Evolutionary conservation across 768 basidiomycete genomes (phyloP).

Genomic region (Lyophyllum atratum): DNA sequence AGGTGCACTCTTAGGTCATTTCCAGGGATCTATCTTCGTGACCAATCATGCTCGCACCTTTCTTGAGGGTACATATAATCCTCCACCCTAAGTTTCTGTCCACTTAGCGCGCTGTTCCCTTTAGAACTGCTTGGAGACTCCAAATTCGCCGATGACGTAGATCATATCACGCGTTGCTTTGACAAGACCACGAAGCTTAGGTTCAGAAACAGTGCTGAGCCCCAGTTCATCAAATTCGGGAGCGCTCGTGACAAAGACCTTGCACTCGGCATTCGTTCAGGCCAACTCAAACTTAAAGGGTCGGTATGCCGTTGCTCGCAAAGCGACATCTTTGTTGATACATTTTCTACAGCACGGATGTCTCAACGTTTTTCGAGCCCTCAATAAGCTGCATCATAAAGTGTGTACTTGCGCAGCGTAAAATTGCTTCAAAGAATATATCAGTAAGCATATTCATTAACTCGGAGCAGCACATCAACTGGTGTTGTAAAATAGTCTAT

Average conservation of each 20-base stretch:
- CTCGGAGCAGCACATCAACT: not conserved
- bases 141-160: conserved; percentile 39
- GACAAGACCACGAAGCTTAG: conserved; percentile 49
- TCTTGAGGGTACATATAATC: conserved; percentile 38
- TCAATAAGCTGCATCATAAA: conserved; percentile 17
- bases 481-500: conserved; percentile 29
- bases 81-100: not conserved
- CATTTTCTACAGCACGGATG: conserved; percentile 6
- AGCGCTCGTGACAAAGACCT: conserved; percentile 40
- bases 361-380: conserved; percentile 21
- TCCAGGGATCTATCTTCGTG: conserved; percentile 46
- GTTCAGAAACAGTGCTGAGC: conserved; percentile 40
- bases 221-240: conserved; percentile 51
- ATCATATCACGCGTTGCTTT: conserved; percentile 43
- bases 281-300: conserved; percentile 46
- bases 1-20: conserved; percentile 26
- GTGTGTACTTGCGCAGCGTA: conserved; percentile 1
- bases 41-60: conserved; percentile 34
- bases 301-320: conserved; percentile 10
- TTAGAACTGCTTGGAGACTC: conserved; percentile 42
- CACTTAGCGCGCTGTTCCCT: not conserved
- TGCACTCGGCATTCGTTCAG: conserved; percentile 40
- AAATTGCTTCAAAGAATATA: conserved; percentile 4
- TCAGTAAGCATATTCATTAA: not conserved
- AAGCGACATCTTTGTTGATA: too few relatives aligned